These are phyloP conservation scores for Xylariaceae sp. DNA, from an alignment of 2,329 filamentous ascomycete species.

Conservation along the genomic window DNA sequence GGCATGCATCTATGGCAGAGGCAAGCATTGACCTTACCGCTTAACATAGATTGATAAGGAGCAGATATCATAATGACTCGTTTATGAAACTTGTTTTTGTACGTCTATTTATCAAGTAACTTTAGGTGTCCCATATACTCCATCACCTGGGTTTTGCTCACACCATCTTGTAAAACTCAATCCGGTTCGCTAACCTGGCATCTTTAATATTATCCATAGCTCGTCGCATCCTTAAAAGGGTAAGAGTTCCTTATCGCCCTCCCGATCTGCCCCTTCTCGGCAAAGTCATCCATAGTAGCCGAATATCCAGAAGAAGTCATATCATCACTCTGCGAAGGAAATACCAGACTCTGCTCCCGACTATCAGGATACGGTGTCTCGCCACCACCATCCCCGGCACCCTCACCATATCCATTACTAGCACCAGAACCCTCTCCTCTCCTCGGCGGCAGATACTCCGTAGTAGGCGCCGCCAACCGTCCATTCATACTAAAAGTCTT, in stretches of 20 bases:
- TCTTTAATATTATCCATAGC: slow-evolving; percentile 5
- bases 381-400: neutral
- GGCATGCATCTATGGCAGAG: too few relatives aligned
- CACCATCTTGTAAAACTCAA: too few relatives aligned
- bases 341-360: slow-evolving; percentile 16
- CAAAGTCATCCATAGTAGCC: slow-evolving; percentile 24
- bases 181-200: too few relatives aligned
- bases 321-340: slow-evolving; percentile 19
- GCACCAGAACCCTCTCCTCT: too few relatives aligned
- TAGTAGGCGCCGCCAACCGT: slow-evolving; percentile 37
- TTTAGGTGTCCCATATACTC: too few relatives aligned
- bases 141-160: too few relatives aligned
- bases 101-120: too few relatives aligned
- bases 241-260: neutral
- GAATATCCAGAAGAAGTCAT: slow-evolving; percentile 22
- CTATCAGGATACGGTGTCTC: slow-evolving; percentile 22
- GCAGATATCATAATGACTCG: too few relatives aligned
- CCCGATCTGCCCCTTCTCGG: slow-evolving; percentile 21
- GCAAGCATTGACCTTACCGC: too few relatives aligned
- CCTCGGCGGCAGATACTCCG: slow-evolving; percentile 24
- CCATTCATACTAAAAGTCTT: slow-evolving; percentile 49
- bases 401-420: too few relatives aligned
- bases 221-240: neutral
- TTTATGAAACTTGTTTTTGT: too few relatives aligned
- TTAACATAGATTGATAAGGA: too few relatives aligned